Percentiles rank a stretch among this genome's conserved stretches.
These are phyloP conservation scores for Wickerhamia fluorescens DNA, from an alignment of 805 yeast genomes.

Conservation along the genomic window DNA sequence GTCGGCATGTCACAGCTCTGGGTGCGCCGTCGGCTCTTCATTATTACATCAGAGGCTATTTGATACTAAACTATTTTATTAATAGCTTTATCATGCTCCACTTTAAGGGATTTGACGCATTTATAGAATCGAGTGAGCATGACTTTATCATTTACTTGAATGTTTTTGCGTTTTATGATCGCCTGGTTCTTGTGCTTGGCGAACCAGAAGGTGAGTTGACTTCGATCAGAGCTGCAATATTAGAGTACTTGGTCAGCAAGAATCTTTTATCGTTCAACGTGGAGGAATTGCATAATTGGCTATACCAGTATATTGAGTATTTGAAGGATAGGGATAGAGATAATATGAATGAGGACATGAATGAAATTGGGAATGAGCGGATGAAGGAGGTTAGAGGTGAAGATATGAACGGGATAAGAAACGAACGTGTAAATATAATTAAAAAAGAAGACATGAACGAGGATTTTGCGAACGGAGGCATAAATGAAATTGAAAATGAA, in stretches of 20 bases:
- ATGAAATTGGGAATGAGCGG: no score
- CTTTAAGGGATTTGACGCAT: conserved; percentile 35
- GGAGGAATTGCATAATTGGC: conserved; percentile 30
- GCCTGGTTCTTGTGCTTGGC: conserved; percentile 7
- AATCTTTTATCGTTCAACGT: conserved; percentile 28
- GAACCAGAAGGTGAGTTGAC: conserved; percentile 7
- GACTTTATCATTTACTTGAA: conserved; percentile 38
- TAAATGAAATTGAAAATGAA: no score
- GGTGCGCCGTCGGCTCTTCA: conserved; percentile 3
- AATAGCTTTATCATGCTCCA: conserved; percentile 37
- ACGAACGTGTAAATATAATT: background rate
- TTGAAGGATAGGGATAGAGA: conserved; percentile 24
- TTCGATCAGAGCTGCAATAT: conserved; percentile 15
- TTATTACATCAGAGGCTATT: conserved; percentile 29
- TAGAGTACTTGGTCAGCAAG: conserved; percentile 23
- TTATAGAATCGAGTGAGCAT: conserved; percentile 27
- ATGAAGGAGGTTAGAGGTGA: no score
- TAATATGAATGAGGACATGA: background rate
- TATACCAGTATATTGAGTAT: conserved; percentile 32
- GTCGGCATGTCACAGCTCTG: background rate
- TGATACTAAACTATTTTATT: conserved; percentile 36
- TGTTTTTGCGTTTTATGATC: conserved; percentile 33
- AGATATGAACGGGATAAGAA: no score
- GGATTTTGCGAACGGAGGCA: no score
- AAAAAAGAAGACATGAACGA: background rate